Base-by-base conservation (phyloP, 2,329 filamentous ascomycete species). In the Calonectria leucothoes region DNA sequence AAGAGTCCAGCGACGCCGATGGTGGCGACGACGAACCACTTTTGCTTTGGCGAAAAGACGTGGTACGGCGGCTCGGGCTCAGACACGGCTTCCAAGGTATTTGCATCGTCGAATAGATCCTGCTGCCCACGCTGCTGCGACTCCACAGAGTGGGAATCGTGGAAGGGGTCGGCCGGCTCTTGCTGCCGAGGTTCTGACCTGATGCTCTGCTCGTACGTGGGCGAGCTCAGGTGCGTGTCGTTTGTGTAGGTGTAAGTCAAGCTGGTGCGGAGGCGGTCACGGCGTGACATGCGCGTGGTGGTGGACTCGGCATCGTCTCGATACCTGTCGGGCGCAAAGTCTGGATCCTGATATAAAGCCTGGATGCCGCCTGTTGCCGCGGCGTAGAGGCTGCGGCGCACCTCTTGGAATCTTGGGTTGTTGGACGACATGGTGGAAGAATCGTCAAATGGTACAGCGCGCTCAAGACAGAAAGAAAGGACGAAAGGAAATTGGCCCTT, bases 1-100 rank as follows among this genome's bases (percentile, higher is more conserved):
- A 91, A 90, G 35, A 90, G 82, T 1, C 86, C 87, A 1, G 88
- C 89, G 1, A 88, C 78, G 2, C 88, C 86, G 29, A 89, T 86
- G 65, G 88, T 87, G 78, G 86, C 83, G 29, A 89, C 85, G 39
- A 90, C 85, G 73, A 86, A 77, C 71, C 85, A 83, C 77, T 89
- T 89, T 35, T 75, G 55, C 20, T 33, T 39, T 10, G 27, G 1
- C 12, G 64, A 61, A 27, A 68, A 72, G 4, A 72, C 57, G n/a
- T 68, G 70, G 27, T 72, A 72, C 2, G 64, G 70, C 15, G 68
- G 27, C 17, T 65, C 42, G 11, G 42, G 20, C 10, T 7, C 6
- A 23, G 42, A 23, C 10, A 45, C 25, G 1, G 23, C 48, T 31
- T 52, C 48, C 23, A 39, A 8, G 23, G 48, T 55, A 25, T 35